Base-by-base conservation (phyloP, 306 rosid genomes). In the Glycine soja region DNA sequence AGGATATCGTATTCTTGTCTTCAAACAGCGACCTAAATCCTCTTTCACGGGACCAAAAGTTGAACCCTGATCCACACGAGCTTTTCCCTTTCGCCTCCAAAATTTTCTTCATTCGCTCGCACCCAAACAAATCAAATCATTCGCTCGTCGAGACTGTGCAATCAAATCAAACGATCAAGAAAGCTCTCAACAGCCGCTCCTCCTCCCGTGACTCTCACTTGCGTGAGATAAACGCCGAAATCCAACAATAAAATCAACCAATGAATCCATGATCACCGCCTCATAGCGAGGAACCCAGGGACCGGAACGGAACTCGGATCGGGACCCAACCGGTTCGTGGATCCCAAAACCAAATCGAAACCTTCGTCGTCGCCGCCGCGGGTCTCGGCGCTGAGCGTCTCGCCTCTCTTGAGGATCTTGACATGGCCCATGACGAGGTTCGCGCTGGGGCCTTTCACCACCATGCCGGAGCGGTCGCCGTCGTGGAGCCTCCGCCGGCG, bases 351-450 rank as follows among this genome's bases (percentile, higher is more conserved):
- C 75, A 84, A 77, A 87, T 90, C 92, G 57, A 71, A 43, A 62
- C 70, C 86, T 6, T 72, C 43, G 43, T 5, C 43, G 43, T 7
- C 43, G 43, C 43, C 43, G 6, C 34, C 3, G 15, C 0, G 9
- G 4, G 2, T 85, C 7, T 38, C 46, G 47, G 84, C 50, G 36
- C 30, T 48, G 63, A 89, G 76, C 52, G 45, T 45, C 81, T 94
- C 97, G 11, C 98, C 97, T 52, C 98, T 92, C 90, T 86, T 90
- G 52, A 94, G 90, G 72, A 94, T 94, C 91, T 90, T 92, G 38
- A 92, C 98, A 75, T 92, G 86, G 0, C 94, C 98, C 91, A 88
- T 90, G 6, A 88, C 92, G 54, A 92, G 85, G 24, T 85, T 87
- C 9, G 69, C 34, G 2, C 74, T 79, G 3, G 89, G 83, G 51